Percentiles rank a stretch among this genome's conserved stretches.
These are phyloP conservation scores for Catunica adiposa DNA, from an alignment of 2,329 filamentous ascomycete genomes.

Conservation along the genomic window DNA sequence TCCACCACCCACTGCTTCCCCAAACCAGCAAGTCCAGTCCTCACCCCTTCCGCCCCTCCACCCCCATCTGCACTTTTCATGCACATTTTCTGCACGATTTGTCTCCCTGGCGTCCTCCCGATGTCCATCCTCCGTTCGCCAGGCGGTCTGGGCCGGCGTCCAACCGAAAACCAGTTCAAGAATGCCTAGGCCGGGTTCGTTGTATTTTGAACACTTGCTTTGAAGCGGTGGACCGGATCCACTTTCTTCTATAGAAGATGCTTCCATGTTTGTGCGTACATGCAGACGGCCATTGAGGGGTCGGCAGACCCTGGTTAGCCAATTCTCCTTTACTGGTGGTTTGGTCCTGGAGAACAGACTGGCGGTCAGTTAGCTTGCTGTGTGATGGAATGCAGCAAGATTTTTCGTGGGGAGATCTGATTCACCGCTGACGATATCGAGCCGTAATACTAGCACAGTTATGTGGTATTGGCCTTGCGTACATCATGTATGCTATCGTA, in stretches of 20 bases:
- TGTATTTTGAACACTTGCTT: not conserved
- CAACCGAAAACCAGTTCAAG: not conserved
- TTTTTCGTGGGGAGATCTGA: not conserved
- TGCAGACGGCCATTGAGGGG: not conserved
- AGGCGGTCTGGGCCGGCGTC: not conserved
- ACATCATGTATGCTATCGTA: too few species aligned
- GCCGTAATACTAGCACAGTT: too few species aligned
- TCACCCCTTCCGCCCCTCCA: not conserved
- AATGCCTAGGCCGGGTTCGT: not conserved
- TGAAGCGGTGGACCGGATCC: not conserved
- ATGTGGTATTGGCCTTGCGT: too few species aligned
- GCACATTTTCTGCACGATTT: not conserved
- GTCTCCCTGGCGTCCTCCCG: not conserved
- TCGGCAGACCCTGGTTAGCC: not conserved
- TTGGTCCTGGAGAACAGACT: too few species aligned
- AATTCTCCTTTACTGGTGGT: too few species aligned
- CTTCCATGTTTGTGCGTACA: not conserved
- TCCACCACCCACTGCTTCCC: not conserved
- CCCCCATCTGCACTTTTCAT: not conserved
- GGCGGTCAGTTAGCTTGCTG: not conserved
- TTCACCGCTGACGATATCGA: not conserved
- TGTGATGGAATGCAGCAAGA: not conserved
- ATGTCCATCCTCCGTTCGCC: not conserved
- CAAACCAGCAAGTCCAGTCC: not conserved
- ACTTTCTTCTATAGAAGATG: too few species aligned